A percentile compares a stretch with the other conserved stretches of the same genome.
Evolutionary conservation across 2,329 filamentous ascomycete genomes (phyloP).

Genomic region (Fusarium sp.): DNA sequence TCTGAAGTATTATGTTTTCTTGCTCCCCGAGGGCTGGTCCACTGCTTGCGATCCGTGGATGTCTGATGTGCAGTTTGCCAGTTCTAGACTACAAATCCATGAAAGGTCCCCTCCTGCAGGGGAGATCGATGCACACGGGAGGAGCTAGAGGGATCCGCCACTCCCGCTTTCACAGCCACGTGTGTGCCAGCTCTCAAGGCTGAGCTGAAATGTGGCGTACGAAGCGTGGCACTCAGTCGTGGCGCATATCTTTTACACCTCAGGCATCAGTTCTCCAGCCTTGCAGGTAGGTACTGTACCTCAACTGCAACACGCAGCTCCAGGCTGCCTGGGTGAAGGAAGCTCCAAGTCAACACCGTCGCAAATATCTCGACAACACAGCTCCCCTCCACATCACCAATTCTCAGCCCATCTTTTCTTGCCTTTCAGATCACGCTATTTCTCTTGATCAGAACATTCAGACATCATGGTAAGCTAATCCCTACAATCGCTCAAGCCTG

Average conservation of each 20-base stretch:
- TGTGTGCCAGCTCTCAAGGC: slow-evolving; percentile 25
- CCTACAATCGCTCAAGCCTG: slow-evolving; percentile 8
- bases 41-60: not conserved
- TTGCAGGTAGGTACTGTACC: slow-evolving; percentile 28
- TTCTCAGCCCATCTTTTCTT: slow-evolving; percentile 12
- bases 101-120: slow-evolving; percentile 28
- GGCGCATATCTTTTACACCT: slow-evolving; percentile 35
- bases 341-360: slow-evolving; percentile 48
- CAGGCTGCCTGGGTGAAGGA: slow-evolving; percentile 55
- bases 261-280: slow-evolving; percentile 46
- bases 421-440: not conserved
- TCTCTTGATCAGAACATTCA: slow-evolving; percentile 30
- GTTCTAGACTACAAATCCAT: slow-evolving; percentile 33
- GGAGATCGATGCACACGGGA: slow-evolving; percentile 23
- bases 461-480: slow-evolving; percentile 48
- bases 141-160: slow-evolving; percentile 28
- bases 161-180: slow-evolving; percentile 38
- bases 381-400: slow-evolving; percentile 31
- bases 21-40: not conserved
- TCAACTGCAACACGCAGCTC: slow-evolving; percentile 53
- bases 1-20: not conserved
- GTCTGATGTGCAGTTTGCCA: slow-evolving; percentile 13
- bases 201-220: not conserved
- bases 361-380: slow-evolving; percentile 30
- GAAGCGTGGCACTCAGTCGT: not conserved